Conservation (phyloP, 805 yeast genomes). For the Zygoascus ofunaensis region DNA sequence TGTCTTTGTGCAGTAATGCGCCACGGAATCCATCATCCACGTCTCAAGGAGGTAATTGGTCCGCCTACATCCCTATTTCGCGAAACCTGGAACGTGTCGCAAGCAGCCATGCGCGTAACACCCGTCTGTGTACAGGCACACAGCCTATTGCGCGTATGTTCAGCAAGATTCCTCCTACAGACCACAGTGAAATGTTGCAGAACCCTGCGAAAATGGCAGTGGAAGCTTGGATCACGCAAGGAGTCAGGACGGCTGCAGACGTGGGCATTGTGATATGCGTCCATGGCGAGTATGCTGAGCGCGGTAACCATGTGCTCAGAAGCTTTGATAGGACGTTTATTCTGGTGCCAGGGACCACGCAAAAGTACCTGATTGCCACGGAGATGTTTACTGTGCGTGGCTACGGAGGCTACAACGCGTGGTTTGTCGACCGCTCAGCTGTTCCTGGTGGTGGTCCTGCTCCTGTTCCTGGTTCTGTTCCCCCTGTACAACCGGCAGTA, state of each 20-base stretch:
- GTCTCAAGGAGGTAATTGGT: constrained; percentile 18
- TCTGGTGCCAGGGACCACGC: constrained; percentile 60
- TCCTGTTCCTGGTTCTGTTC: constrained; percentile 7
- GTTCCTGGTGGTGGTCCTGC: constrained; percentile 12
- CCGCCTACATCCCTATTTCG: constrained; percentile 54
- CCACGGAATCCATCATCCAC: constrained; percentile 36
- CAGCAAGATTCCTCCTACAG: constrained; percentile 63
- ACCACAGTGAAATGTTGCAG: constrained; percentile 48
- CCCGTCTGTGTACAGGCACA: constrained; percentile 59
- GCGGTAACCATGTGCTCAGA: constrained; percentile 34
- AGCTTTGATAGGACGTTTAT: constrained; percentile 81
- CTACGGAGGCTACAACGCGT: constrained; percentile 45
- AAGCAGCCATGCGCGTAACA: constrained; percentile 39
- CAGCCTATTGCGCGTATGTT: constrained; percentile 55
- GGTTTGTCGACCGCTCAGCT: constrained; percentile 29
- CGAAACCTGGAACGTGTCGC: constrained; percentile 64
- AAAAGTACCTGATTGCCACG: constrained; percentile 74
- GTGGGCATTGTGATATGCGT: constrained; percentile 68
- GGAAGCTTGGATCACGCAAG: constrained; percentile 49
- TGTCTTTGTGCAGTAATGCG: constrained; percentile 63
- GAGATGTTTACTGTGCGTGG: constrained; percentile 68
- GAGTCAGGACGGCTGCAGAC: constrained; percentile 50
- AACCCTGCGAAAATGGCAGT: constrained; percentile 62
- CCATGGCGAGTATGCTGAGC: constrained; percentile 80
- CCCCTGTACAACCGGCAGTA: background rate